phyloP scores from a whole-genome alignment of 1,284 basidiomycete genomes.

The Pseudozyma tsukubaensis region DNA sequence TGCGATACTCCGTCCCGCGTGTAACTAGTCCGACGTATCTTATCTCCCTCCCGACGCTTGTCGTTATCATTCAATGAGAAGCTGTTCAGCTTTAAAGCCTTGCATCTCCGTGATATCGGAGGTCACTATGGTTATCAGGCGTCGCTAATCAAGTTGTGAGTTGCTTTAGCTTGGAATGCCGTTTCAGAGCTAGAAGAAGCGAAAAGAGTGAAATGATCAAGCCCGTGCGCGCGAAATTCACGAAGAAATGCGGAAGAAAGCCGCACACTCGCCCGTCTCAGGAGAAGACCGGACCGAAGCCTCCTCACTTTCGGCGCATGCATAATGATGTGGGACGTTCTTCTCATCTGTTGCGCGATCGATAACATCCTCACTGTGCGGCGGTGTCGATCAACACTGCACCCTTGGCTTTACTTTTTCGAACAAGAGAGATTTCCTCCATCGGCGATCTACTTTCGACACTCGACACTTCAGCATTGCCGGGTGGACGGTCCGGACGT shows the following conservation, averaged over 20 bases:
- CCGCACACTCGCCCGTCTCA: background rate
- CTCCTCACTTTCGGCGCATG: constrained; percentile 5
- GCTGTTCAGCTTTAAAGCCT: background rate
- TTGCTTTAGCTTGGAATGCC: too few species aligned
- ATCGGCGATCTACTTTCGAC: too few species aligned
- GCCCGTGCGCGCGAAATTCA: too few species aligned
- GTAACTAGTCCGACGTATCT: too few species aligned
- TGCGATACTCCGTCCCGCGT: background rate
- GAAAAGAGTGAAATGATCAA: too few species aligned
- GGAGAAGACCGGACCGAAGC: constrained; percentile 26
- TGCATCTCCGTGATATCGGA: background rate
- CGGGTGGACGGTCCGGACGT: too few species aligned
- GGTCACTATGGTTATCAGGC: too few species aligned
- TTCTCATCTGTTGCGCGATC: background rate
- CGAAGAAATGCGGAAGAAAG: background rate
- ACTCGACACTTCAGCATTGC: too few species aligned
- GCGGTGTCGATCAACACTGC: background rate
- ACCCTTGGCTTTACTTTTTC: background rate
- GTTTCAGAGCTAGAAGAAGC: too few species aligned
- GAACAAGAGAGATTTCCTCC: background rate
- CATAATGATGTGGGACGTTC: constrained; percentile 1
- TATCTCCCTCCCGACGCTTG: too few species aligned
- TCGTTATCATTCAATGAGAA: background rate
- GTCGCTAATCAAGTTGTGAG: too few species aligned
- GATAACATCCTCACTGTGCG: constrained; percentile 8